Conservation (phyloP, 2,329 filamentous ascomycete genomes). For the Alternaria sp. region DNA sequence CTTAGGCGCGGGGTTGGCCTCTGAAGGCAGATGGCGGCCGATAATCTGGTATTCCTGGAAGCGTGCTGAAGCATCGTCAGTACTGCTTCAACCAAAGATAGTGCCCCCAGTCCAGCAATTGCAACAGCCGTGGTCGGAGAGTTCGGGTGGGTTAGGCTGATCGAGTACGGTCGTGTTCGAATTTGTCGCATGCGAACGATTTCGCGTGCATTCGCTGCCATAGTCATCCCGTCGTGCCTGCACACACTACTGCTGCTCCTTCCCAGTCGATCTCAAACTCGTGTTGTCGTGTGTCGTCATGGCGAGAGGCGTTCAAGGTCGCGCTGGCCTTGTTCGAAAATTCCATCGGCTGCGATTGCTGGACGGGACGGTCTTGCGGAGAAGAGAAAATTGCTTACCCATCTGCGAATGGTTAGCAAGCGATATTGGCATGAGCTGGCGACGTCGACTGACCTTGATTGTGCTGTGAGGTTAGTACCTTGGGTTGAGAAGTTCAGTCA, state of each 20-base stretch:
- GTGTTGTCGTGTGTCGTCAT: conserved; percentile 8
- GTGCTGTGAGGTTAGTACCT: conserved; percentile 58
- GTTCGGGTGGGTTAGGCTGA: neutral
- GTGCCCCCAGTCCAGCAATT: conserved; percentile 37
- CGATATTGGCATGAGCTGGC: conserved; percentile 3
- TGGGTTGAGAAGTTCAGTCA: conserved; percentile 44
- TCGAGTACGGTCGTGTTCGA: neutral
- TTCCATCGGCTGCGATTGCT: conserved; percentile 47
- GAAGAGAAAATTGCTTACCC: conserved; percentile 62
- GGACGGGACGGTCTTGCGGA: conserved; percentile 29
- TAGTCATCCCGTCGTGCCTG: neutral
- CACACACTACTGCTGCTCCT: neutral
- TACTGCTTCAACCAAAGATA: conserved; percentile 19
- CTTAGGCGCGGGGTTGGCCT: conserved; percentile 95
- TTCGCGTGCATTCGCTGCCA: conserved; percentile 1
- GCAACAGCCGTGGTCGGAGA: conserved; percentile 23
- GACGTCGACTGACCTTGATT: conserved; percentile 60
- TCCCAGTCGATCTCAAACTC: neutral
- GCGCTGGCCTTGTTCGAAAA: conserved; percentile 30
- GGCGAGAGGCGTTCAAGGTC: conserved; percentile 12
- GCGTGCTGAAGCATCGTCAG: conserved; percentile 75
- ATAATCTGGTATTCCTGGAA: conserved; percentile 99
- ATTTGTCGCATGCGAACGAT: conserved; percentile 6
- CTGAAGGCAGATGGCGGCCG: conserved; percentile 97
- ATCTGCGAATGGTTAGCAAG: conserved; percentile 60